Evolutionary conservation across 306 rosid genomes (phyloP), one percentile per base, ranked within the genome.

Genomic region (Cicer judaicum): DNA sequence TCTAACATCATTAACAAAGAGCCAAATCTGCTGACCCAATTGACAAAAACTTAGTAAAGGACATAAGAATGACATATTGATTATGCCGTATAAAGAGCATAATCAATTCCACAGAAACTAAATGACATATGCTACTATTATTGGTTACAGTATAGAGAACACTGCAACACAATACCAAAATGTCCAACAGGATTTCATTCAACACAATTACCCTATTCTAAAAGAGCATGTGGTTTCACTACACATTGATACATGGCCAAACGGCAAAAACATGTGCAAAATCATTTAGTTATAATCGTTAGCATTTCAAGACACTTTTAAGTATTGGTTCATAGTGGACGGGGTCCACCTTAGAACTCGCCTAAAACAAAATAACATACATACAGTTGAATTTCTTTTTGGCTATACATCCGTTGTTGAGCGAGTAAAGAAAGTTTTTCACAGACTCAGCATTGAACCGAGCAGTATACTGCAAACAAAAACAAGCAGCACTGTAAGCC

Each of bases 391-490:
- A 84, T 78, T 74, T 81, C 83, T 84, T 84, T 8, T 84, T 84
- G 0, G 88, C 81, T 44, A 81, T 74, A 19, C 21, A 59, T 57
- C 88, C 88, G 9, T 78, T 81, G 77, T 84, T 84, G 73, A 84
- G 85, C 1, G 77, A 57, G 39, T 81, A 84, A 14, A 84, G 36
- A 70, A 84, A 81, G 43, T 74, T 84, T 56, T 19, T 84, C 41
- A 84, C 88, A 63, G 85, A 74, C 6, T 84, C 88, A 14, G 88
- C 88, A 47, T 84, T 81, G 72, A 84, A 81, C 54, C 88, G 69
- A 57, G 88, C 83, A 21, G 83, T 70, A 83, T 84, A 84, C 88
- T 84, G 81, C 79, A 79, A 71, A 14, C 56, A 64, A 63, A 74
- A 62, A 10, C 56, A 46, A 60, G 49, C 14, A 0, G 54, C 8